Percentiles rank a stretch among this genome's conserved stretches.
Evolutionary conservation across 208 protist species (phyloP).

Genomic region (Acanthamoeba castellanii): DNA sequence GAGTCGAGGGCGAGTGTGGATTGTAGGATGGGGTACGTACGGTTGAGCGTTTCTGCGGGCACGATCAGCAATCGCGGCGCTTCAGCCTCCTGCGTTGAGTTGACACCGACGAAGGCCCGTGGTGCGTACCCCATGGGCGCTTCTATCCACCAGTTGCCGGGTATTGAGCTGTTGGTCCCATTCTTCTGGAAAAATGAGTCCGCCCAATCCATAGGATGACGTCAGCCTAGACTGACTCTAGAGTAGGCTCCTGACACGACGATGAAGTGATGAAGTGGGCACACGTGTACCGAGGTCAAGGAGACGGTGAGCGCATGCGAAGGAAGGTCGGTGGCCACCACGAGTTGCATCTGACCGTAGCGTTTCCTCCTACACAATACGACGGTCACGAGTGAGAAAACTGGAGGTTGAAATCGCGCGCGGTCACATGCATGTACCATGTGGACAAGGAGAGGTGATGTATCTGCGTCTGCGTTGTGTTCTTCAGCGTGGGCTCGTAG

Average conservation of each 20-base stretch:
- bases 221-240: neutral
- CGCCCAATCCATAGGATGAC: neutral
- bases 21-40: neutral
- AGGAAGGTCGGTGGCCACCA: constrained; percentile 36
- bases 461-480: neutral
- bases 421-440: neutral
- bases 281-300: neutral
- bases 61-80: neutral
- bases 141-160: constrained; percentile 7
- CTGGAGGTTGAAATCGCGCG: neutral
- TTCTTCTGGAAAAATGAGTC: neutral
- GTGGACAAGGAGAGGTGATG: neutral
- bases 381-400: neutral
- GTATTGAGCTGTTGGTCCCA: neutral
- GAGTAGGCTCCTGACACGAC: neutral
- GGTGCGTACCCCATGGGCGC: neutral
- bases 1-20: neutral
- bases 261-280: neutral
- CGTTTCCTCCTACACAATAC: neutral
- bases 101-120: neutral
- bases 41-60: neutral
- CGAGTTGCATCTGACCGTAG: neutral
- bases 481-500: neutral
- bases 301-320: neutral
- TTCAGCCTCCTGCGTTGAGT: neutral